Conservation (phyloP, 1,284 basidiomycete species). For the Puccinia novopanici region DNA sequence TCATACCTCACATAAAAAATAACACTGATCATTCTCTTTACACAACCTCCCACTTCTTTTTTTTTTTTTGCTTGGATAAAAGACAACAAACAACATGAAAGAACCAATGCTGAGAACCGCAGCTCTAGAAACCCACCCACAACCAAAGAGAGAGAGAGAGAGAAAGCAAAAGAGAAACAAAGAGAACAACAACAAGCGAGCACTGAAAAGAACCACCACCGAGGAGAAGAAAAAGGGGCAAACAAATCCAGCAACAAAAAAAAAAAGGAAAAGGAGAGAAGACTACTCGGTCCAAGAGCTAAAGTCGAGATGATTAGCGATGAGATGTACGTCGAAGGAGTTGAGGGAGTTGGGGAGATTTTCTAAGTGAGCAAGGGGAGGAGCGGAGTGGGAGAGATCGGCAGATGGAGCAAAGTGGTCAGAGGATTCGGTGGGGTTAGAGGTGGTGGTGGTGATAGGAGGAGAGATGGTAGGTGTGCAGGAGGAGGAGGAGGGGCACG, state of each 20-base stretch:
- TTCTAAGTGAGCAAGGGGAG: neutral
- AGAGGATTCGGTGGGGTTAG: neutral
- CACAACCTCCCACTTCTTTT: too few species aligned
- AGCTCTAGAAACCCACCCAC: too few species aligned
- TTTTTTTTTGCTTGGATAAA: too few species aligned
- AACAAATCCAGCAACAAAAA: neutral
- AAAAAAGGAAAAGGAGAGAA: neutral
- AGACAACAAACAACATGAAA: too few species aligned
- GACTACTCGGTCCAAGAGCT: constrained; percentile 20
- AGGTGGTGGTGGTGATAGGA: neutral
- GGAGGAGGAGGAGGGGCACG: neutral
- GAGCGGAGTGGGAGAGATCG: neutral
- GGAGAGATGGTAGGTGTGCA: neutral
- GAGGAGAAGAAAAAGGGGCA: neutral
- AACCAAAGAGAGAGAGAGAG: too few species aligned
- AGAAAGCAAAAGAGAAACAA: neutral
- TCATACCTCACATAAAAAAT: too few species aligned
- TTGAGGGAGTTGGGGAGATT: too few species aligned
- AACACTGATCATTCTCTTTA: too few species aligned
- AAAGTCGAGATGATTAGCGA: constrained; percentile 8
- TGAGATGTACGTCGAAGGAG: neutral
- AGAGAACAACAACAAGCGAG: neutral
- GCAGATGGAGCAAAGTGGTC: too few species aligned
- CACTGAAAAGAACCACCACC: neutral
- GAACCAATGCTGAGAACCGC: too few species aligned